Conservation (phyloP, 2,329 filamentous ascomycete species). For the Periconia digitata region DNA sequence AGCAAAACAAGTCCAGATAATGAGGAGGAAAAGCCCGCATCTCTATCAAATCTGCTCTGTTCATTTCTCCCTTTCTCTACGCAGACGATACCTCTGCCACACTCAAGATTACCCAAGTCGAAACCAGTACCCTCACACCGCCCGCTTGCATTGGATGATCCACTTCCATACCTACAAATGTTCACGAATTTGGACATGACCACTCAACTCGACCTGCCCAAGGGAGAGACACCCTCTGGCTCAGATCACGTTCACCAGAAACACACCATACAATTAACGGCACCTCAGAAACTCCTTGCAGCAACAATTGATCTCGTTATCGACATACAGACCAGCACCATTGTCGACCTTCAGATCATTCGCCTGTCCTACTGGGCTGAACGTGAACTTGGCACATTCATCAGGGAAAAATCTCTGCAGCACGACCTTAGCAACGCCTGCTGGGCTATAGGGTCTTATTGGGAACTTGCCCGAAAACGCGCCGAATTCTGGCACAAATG, state of each 20-base stretch:
- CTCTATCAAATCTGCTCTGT: constrained; percentile 39
- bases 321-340: constrained; percentile 53
- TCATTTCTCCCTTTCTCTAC: constrained; percentile 45
- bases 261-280: constrained; percentile 58
- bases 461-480: constrained; percentile 60
- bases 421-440: constrained; percentile 62
- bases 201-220: constrained; percentile 49
- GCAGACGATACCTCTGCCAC: constrained; percentile 27
- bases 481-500: constrained; percentile 65
- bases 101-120: constrained; percentile 20
- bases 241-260: constrained; percentile 23
- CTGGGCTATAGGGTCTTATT: constrained; percentile 71
- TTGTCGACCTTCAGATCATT: constrained; percentile 57
- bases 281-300: constrained; percentile 58
- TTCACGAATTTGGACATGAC: constrained; percentile 69
- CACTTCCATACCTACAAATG: constrained; percentile 68
- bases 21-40: constrained; percentile 21
- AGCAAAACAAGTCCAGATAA: constrained; percentile 8
- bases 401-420: constrained; percentile 44
- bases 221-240: constrained; percentile 10
- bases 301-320: constrained; percentile 62
- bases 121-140: constrained; percentile 63
- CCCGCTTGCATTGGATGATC: constrained; percentile 63
- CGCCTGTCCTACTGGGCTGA: constrained; percentile 61
- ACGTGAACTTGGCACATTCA: constrained; percentile 59